A percentile compares a stretch with the other conserved stretches of the same genome.
These are phyloP conservation scores for Juncus inflexus DNA, from an alignment of 176 grass and related monocot species.

Conservation along the genomic window DNA sequence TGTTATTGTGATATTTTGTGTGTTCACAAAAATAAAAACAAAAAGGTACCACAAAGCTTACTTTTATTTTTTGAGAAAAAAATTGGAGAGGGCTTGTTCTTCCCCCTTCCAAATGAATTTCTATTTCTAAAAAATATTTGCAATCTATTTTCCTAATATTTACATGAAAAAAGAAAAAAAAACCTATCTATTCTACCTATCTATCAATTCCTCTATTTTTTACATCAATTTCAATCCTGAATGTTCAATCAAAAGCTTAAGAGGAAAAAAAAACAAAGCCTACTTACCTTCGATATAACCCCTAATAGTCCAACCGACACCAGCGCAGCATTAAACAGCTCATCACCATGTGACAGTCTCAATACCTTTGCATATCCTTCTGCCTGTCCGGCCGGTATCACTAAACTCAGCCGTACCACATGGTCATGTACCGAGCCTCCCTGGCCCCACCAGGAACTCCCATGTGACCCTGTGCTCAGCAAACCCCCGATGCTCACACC, in stretches of 20 bases:
- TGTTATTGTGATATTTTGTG: too few relatives aligned
- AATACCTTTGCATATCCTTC: constrained; percentile 51
- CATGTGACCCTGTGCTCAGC: constrained; percentile 68
- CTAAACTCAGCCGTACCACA: constrained; percentile 47
- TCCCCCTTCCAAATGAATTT: background rate
- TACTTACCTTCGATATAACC: constrained; percentile 55
- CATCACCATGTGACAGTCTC: constrained; percentile 33
- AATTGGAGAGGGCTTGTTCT: too few relatives aligned
- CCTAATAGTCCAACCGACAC: constrained; percentile 77
- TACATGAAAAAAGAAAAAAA: background rate
- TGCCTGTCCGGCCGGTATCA: constrained; percentile 26
- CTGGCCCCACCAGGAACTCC: constrained; percentile 81
- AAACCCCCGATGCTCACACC: constrained; percentile 71
- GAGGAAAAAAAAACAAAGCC: background rate
- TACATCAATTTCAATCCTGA: too few relatives aligned
- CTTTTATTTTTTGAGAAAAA: too few relatives aligned
- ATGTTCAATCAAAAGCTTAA: too few relatives aligned
- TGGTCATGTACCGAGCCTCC: constrained; percentile 76
- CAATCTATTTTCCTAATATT: background rate
- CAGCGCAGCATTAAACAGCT: constrained; percentile 52
- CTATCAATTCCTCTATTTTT: too few relatives aligned
- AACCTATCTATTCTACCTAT: background rate
- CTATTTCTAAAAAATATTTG: background rate
- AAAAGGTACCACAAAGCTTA: too few relatives aligned
- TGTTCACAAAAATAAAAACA: too few relatives aligned